Conservation (phyloP, 768 basidiomycete species). For the Scleroderma bovista region DNA sequence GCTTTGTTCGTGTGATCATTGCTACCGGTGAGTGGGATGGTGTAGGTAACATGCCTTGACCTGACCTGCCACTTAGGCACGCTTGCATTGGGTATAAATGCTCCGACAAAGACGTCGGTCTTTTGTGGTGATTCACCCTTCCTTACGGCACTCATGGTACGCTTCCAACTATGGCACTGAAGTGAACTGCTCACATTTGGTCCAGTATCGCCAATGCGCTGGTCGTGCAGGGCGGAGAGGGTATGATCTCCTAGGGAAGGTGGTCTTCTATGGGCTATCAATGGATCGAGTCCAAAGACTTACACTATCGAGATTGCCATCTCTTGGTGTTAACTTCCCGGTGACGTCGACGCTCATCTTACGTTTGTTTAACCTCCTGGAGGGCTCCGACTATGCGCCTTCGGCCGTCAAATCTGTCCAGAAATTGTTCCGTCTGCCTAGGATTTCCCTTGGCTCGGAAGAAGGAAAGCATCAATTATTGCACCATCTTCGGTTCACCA, state of each 20-base stretch:
- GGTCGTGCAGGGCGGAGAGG: slow-evolving; percentile 72
- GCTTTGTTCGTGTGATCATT: slow-evolving; percentile 60
- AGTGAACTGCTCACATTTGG: slow-evolving; percentile 5
- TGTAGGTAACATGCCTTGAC: neutral
- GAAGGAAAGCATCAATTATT: slow-evolving; percentile 51
- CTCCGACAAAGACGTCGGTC: slow-evolving; percentile 59
- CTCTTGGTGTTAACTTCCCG: slow-evolving; percentile 60
- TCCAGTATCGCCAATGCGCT: slow-evolving; percentile 66
- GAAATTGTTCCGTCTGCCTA: slow-evolving; percentile 51
- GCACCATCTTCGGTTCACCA: slow-evolving; percentile 64
- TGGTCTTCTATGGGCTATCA: slow-evolving; percentile 66
- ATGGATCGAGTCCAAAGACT: slow-evolving; percentile 61
- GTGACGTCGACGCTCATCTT: slow-evolving; percentile 61
- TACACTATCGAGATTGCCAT: slow-evolving; percentile 56
- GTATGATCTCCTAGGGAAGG: slow-evolving; percentile 63
- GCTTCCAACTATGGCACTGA: slow-evolving; percentile 8
- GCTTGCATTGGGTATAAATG: slow-evolving; percentile 71
- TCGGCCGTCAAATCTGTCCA: slow-evolving; percentile 45
- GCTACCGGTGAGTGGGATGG: slow-evolving; percentile 45
- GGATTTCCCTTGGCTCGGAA: slow-evolving; percentile 51
- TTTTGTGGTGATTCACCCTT: slow-evolving; percentile 60
- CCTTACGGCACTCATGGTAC: slow-evolving; percentile 55
- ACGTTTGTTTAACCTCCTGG: slow-evolving; percentile 59
- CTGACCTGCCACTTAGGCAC: slow-evolving; percentile 38
- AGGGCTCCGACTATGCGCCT: slow-evolving; percentile 50